Conservation (phyloP, 495 filamentous ascomycete genomes). For the Amorphotheca resinae region DNA sequence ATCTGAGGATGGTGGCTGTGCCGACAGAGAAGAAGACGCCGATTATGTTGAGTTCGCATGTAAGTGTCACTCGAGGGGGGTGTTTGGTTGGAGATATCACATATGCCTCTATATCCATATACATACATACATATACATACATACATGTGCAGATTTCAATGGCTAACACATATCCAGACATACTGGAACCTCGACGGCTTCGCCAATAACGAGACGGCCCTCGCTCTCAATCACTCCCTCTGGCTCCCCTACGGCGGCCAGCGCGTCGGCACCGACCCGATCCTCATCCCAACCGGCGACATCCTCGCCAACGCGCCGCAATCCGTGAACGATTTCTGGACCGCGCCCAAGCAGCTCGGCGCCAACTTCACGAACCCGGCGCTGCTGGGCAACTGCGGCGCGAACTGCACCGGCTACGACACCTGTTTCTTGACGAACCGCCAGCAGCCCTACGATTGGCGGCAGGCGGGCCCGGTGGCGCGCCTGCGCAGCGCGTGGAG, state of each 20-base stretch:
- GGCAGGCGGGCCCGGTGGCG: slow-evolving; percentile 42
- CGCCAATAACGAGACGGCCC: slow-evolving; percentile 43
- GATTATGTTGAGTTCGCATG: slow-evolving; percentile 51
- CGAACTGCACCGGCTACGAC: slow-evolving; percentile 64
- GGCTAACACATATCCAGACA: slow-evolving; percentile 35
- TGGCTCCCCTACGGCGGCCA: slow-evolving; percentile 59
- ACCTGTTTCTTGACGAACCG: slow-evolving; percentile 35
- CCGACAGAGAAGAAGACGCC: slow-evolving; percentile 47
- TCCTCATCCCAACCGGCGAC: slow-evolving; percentile 66
- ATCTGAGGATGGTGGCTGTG: slow-evolving; percentile 41
- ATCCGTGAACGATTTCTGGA: slow-evolving; percentile 63
- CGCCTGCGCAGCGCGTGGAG: slow-evolving; percentile 49
- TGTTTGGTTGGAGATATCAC: no score
- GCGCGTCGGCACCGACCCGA: slow-evolving; percentile 59
- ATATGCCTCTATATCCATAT: no score
- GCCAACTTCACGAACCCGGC: slow-evolving; percentile 46
- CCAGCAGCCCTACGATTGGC: slow-evolving; percentile 44
- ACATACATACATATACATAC: no score
- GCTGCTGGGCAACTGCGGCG: slow-evolving; percentile 49
- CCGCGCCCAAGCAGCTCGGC: slow-evolving; percentile 62
- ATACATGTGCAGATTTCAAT: neutral
- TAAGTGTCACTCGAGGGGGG: no score
- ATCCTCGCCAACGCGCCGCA: slow-evolving; percentile 48
- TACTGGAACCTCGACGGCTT: slow-evolving; percentile 91
- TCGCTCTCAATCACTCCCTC: slow-evolving; percentile 59